Evolutionary conservation across 202 grass and related monocot species (phyloP).

Genomic region (Saccharum hybrid): DNA sequence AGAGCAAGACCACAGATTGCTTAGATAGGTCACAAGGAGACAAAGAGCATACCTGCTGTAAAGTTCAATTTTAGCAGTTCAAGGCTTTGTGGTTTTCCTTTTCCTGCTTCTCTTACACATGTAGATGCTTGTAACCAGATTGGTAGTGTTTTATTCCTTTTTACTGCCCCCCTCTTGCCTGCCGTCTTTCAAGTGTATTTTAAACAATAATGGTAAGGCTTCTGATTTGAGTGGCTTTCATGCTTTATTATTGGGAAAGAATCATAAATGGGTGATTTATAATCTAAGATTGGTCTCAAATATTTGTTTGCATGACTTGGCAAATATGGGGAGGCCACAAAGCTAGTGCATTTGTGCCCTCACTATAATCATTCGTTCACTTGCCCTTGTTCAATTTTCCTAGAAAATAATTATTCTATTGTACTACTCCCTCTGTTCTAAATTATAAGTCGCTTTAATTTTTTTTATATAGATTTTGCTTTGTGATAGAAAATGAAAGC

Average conservation of each 20-base stretch:
- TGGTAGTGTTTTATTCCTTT: slow-evolving; percentile 23
- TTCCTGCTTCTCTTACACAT: slow-evolving; percentile 25
- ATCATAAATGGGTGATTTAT: background rate
- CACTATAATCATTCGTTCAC: background rate
- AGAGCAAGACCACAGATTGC: slow-evolving; percentile 44
- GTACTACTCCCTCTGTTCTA: background rate
- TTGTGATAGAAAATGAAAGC: too few species aligned
- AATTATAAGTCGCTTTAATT: too few species aligned
- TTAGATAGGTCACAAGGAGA: slow-evolving; percentile 42
- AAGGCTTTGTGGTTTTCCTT: background rate
- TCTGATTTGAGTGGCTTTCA: slow-evolving; percentile 27
- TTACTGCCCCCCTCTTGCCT: background rate
- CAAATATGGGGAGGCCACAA: background rate
- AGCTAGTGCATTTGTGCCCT: background rate
- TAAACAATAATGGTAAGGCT: slow-evolving; percentile 43
- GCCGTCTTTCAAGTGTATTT: slow-evolving; percentile 30
- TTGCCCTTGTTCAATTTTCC: slow-evolving; percentile 19
- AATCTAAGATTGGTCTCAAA: background rate
- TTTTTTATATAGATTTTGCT: too few species aligned
- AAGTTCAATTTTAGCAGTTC: slow-evolving; percentile 47
- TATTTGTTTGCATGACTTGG: background rate
- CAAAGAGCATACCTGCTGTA: slow-evolving; percentile 47
- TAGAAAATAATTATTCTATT: background rate
- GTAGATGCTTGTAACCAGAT: slow-evolving; percentile 37
- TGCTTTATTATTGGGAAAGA: slow-evolving; percentile 2